These are phyloP conservation scores for Nepenthes mirabilis DNA, from an alignment of 148 eudicot genomes.

Conservation along the genomic window DNA sequence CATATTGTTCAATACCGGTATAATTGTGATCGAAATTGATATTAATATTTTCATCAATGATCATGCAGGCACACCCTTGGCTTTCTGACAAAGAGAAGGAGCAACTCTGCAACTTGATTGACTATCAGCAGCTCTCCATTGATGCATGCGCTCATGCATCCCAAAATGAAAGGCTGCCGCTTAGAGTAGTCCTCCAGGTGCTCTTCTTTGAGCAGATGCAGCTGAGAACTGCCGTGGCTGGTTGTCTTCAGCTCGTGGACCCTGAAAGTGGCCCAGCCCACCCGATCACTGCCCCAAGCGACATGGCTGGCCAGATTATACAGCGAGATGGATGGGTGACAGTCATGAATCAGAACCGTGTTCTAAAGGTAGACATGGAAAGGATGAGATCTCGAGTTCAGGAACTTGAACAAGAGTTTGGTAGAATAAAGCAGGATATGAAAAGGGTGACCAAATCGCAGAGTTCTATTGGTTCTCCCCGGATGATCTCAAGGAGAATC, in stretches of 20 bases:
- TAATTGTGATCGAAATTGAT: too few species aligned
- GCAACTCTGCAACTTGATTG: conserved; percentile 66
- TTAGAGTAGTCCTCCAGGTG: conserved; percentile 76
- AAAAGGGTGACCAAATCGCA: conserved; percentile 57
- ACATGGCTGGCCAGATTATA: conserved; percentile 29
- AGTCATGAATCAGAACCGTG: conserved; percentile 58
- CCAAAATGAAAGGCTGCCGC: conserved; percentile 78
- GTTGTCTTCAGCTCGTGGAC: conserved; percentile 42
- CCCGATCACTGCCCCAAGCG: conserved; percentile 14
- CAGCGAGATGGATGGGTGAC: conserved; percentile 75
- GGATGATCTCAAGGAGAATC: conserved; percentile 30
- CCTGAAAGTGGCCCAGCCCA: conserved; percentile 32
- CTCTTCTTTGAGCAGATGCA: conserved; percentile 91
- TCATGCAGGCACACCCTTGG: conserved; percentile 83
- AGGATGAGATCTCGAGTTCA: conserved; percentile 69
- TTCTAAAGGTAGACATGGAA: conserved; percentile 66
- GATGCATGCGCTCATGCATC: conserved; percentile 98
- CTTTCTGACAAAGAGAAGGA: conserved; percentile 71
- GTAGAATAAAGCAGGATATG: conserved; percentile 62
- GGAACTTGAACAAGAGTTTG: conserved; percentile 74
- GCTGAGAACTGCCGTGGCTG: conserved; percentile 57
- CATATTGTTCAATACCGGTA: too few species aligned
- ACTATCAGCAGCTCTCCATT: conserved; percentile 83
- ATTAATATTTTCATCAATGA: neutral
- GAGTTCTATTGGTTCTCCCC: conserved; percentile 46